Evolutionary conservation across 257 asterid genomes (phyloP).

Genomic region (Nicotiana knightiana): DNA sequence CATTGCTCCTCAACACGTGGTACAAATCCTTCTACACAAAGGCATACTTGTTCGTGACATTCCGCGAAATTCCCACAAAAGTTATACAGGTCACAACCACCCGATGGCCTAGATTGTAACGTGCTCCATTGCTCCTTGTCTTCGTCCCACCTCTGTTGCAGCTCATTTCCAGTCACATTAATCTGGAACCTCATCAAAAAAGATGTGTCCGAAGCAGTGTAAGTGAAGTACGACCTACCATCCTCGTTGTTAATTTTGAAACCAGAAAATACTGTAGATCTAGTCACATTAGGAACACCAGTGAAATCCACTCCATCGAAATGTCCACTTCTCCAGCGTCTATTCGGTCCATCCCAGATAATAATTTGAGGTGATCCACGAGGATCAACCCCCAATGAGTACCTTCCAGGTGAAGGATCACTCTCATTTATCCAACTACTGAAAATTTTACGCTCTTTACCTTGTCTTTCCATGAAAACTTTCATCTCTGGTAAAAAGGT

Average conservation of each 20-base stretch:
- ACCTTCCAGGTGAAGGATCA: slow-evolving; percentile 68
- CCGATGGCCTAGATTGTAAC: slow-evolving; percentile 39
- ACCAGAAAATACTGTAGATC: slow-evolving; percentile 31
- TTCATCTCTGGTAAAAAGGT: slow-evolving; percentile 59
- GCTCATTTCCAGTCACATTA: slow-evolving; percentile 40
- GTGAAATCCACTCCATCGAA: slow-evolving; percentile 45
- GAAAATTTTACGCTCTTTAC: slow-evolving; percentile 32
- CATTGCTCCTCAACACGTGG: slow-evolving; percentile 39
- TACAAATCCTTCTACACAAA: slow-evolving; percentile 51
- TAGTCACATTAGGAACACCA: slow-evolving; percentile 40
- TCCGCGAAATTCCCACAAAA: slow-evolving; percentile 55
- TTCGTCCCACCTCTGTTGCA: slow-evolving; percentile 39
- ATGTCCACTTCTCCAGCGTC: slow-evolving; percentile 78
- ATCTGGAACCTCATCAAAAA: slow-evolving; percentile 33
- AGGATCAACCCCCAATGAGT: slow-evolving; percentile 58
- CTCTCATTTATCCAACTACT: slow-evolving; percentile 47
- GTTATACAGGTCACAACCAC: slow-evolving; percentile 47
- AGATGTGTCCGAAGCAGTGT: slow-evolving; percentile 22
- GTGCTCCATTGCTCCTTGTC: slow-evolving; percentile 30
- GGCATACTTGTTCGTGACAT: slow-evolving; percentile 39
- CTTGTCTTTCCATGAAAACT: slow-evolving; percentile 14
- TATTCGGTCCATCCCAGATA: slow-evolving; percentile 54
- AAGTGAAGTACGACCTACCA: slow-evolving; percentile 23
- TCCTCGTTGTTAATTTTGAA: slow-evolving; percentile 31
- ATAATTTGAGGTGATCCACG: slow-evolving; percentile 69